These are phyloP conservation scores for Kalmanozyma brasiliensis DNA, from an alignment of 1,284 basidiomycete species.

Conservation along the genomic window DNA sequence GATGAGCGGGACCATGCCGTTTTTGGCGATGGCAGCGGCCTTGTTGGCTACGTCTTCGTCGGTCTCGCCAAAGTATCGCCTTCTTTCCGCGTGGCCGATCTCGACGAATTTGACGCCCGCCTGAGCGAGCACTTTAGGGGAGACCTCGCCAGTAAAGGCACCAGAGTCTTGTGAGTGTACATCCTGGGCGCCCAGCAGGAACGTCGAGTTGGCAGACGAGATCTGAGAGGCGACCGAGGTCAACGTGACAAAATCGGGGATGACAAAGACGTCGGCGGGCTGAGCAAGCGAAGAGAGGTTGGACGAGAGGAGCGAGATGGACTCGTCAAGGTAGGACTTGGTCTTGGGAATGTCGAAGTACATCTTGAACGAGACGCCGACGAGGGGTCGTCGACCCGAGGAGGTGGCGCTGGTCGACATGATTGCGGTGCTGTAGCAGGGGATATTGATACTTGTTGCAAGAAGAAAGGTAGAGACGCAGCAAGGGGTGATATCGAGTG, in stretches of 20 bases:
- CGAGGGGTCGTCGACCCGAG: slow-evolving; percentile 40
- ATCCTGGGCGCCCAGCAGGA: slow-evolving; percentile 61
- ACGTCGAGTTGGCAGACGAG: slow-evolving; percentile 4
- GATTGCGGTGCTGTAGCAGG: not conserved
- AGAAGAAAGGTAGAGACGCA: too few relatives aligned
- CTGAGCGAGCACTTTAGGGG: slow-evolving; percentile 54
- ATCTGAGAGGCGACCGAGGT: slow-evolving; percentile 27
- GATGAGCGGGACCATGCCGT: slow-evolving; percentile 58
- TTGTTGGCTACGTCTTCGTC: slow-evolving; percentile 57
- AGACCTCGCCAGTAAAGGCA: slow-evolving; percentile 63
- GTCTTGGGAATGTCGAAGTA: slow-evolving; percentile 62
- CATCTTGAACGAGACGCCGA: slow-evolving; percentile 65
- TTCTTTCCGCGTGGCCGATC: slow-evolving; percentile 62
- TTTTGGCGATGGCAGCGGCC: slow-evolving; percentile 42
- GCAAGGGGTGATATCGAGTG: too few relatives aligned
- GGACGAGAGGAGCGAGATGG: slow-evolving; percentile 25
- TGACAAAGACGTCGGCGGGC: slow-evolving; percentile 55
- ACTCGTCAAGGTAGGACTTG: slow-evolving; percentile 23
- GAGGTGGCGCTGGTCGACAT: slow-evolving; percentile 11
- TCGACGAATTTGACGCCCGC: slow-evolving; percentile 58
- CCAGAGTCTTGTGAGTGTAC: slow-evolving; percentile 52
- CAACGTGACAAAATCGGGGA: slow-evolving; percentile 63
- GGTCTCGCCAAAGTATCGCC: slow-evolving; percentile 59
- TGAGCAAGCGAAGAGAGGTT: slow-evolving; percentile 12
- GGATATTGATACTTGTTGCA: too few relatives aligned